Evolutionary conservation across 2,329 filamentous ascomycete genomes (phyloP).

Genomic region (Westerdykella sp.): DNA sequence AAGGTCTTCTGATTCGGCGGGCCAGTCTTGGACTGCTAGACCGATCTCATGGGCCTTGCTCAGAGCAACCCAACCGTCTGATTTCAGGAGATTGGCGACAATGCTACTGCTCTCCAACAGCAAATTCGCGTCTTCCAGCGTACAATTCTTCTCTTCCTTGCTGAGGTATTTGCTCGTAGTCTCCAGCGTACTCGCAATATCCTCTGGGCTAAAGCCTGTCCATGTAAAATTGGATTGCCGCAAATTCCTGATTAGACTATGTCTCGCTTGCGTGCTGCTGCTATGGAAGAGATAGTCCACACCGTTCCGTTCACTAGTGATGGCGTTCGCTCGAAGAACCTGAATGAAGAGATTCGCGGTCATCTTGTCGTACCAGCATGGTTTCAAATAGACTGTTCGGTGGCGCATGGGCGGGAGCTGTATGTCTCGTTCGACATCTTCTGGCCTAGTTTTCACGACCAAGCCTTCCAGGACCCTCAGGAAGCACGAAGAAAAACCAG

Average conservation of each 20-base stretch:
- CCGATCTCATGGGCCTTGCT: constrained; percentile 72
- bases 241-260: constrained; percentile 68
- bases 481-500: constrained; percentile 53
- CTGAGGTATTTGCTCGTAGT: constrained; percentile 62
- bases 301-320: constrained; percentile 79
- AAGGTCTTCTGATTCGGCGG: constrained; percentile 50
- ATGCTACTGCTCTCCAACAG: constrained; percentile 61
- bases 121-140: constrained; percentile 53
- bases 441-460: constrained; percentile 71
- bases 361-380: constrained; percentile 77
- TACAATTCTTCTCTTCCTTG: constrained; percentile 55
- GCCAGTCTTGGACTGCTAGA: constrained; percentile 63
- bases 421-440: constrained; percentile 61
- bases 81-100: constrained; percentile 55
- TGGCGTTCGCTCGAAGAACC: constrained; percentile 75
- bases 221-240: constrained; percentile 83
- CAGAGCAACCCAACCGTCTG: constrained; percentile 59
- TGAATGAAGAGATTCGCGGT: constrained; percentile 80
- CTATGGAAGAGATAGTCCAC: constrained; percentile 85
- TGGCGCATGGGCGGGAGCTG: constrained; percentile 66
- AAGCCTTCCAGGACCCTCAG: constrained; percentile 66
- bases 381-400: constrained; percentile 65
- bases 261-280: constrained; percentile 60
- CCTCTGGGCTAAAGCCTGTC: constrained; percentile 61
- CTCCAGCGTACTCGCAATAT: constrained; percentile 59